Evolutionary conservation across 2,329 filamentous ascomycete species (phyloP).

Genomic region (Colletotrichum tropicicola): DNA sequence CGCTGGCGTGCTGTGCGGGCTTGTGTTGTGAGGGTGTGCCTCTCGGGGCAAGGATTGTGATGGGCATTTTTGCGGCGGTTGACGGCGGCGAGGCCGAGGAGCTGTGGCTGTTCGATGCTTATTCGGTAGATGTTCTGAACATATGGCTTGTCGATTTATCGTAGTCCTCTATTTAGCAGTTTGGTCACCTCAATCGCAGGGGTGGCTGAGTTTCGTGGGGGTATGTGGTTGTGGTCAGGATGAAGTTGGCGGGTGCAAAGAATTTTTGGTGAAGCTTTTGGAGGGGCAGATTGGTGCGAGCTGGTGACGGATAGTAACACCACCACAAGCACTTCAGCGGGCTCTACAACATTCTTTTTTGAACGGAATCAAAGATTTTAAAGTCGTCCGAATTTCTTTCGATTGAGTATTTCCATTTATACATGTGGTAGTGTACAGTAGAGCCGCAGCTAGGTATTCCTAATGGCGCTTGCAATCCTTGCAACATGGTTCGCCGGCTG

Average conservation of each 20-base stretch:
- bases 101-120: not conserved
- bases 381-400: not conserved
- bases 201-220: not conserved
- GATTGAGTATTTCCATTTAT: not conserved
- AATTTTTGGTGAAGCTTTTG: conserved; percentile 30
- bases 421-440: conserved; percentile 9
- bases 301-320: not conserved
- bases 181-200: not conserved
- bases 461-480: not conserved
- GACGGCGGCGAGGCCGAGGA: not conserved
- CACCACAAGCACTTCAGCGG: not conserved
- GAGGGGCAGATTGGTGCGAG: conserved; percentile 25
- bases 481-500: not conserved
- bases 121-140: too few species aligned
- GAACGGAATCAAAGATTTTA: too few species aligned
- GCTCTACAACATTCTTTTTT: too few species aligned
- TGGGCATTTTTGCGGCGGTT: conserved; percentile 45
- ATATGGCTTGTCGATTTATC: too few species aligned
- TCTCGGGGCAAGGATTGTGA: conserved; percentile 56
- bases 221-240: not conserved
- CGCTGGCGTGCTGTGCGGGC: conserved; percentile 37
- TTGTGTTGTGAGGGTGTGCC: conserved; percentile 37
- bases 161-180: too few species aligned
- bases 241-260: conserved; percentile 18
- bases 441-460: not conserved